Percentiles rank a stretch among this genome's conserved stretches.
Evolutionary conservation across 495 filamentous ascomycete genomes (phyloP).

Genomic region (Elaphomyces granulatus): DNA sequence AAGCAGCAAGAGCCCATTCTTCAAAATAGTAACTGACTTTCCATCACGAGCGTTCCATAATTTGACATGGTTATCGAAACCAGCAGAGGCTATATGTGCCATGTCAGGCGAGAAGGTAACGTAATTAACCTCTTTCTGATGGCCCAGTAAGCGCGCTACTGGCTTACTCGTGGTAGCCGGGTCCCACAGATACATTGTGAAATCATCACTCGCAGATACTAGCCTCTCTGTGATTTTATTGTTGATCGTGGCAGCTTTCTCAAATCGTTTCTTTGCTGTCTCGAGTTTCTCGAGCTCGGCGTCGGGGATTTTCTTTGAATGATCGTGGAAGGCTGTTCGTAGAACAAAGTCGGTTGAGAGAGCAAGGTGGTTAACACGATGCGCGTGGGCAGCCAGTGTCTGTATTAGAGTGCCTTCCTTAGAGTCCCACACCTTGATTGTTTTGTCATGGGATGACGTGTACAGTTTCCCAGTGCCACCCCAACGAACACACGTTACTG

Average conservation of each 20-base stretch:
- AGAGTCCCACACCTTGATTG: conserved; percentile 83
- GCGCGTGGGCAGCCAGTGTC: conserved; percentile 67
- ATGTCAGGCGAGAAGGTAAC: conserved; percentile 89
- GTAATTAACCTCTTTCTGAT: conserved; percentile 94
- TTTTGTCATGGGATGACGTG: conserved; percentile 83
- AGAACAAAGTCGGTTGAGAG: conserved; percentile 89
- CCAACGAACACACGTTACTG: conserved; percentile 87
- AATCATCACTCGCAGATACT: conserved; percentile 86
- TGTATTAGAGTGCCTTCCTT: conserved; percentile 63
- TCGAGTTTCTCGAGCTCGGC: conserved; percentile 54
- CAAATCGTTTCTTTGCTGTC: conserved; percentile 73
- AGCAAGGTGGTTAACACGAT: conserved; percentile 93
- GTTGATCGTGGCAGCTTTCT: conserved; percentile 68
- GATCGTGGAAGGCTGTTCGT: conserved; percentile 76
- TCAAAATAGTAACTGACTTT: conserved; percentile 28
- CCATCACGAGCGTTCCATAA: conserved; percentile 64
- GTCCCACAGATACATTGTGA: conserved; percentile 95
- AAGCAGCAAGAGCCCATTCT: background rate
- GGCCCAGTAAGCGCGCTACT: conserved; percentile 72
- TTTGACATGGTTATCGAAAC: conserved; percentile 89
- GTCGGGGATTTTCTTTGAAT: conserved; percentile 54
- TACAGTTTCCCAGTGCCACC: conserved; percentile 81
- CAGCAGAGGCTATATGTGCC: conserved; percentile 66
- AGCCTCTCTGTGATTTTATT: conserved; percentile 72
- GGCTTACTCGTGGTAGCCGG: conserved; percentile 68